Evolutionary conservation across 768 basidiomycete species (phyloP).

Genomic region (Podaxis carcinomalis): DNA sequence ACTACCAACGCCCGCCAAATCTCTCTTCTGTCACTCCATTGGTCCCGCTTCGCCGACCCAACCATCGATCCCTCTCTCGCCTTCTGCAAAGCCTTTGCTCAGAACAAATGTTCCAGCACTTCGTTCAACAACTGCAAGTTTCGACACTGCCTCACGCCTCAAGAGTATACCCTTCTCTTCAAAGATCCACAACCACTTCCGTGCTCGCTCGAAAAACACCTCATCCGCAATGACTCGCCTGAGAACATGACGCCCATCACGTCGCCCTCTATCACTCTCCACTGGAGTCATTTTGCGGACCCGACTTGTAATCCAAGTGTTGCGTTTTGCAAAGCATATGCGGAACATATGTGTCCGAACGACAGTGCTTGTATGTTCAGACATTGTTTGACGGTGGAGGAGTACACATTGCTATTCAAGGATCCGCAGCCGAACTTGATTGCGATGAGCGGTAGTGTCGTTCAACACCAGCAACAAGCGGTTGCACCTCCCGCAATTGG

Average conservation of each 20-base stretch:
- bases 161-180: constrained; percentile 36
- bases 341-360: constrained; percentile 29
- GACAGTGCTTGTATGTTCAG: constrained; percentile 32
- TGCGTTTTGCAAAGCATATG: constrained; percentile 37
- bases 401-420: constrained; percentile 35
- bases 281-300: constrained; percentile 43
- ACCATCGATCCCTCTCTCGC: constrained; percentile 24
- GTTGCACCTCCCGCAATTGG: neutral
- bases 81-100: constrained; percentile 39
- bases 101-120: constrained; percentile 29
- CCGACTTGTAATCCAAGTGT: constrained; percentile 26
- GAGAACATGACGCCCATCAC: neutral
- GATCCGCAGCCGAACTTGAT: constrained; percentile 32
- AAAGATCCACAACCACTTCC: constrained; percentile 30
- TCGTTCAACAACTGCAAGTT: constrained; percentile 25
- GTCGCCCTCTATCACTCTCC: constrained; percentile 18
- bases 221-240: constrained; percentile 11
- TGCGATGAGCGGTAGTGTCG: constrained; percentile 13
- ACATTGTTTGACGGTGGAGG: constrained; percentile 35
- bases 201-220: neutral
- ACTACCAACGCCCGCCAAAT: neutral
- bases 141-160: constrained; percentile 34
- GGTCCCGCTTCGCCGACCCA: constrained; percentile 41
- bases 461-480: neutral
- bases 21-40: constrained; percentile 21